Conservation (phyloP, 768 basidiomycete genomes). For the Amanita molliuscula region DNA sequence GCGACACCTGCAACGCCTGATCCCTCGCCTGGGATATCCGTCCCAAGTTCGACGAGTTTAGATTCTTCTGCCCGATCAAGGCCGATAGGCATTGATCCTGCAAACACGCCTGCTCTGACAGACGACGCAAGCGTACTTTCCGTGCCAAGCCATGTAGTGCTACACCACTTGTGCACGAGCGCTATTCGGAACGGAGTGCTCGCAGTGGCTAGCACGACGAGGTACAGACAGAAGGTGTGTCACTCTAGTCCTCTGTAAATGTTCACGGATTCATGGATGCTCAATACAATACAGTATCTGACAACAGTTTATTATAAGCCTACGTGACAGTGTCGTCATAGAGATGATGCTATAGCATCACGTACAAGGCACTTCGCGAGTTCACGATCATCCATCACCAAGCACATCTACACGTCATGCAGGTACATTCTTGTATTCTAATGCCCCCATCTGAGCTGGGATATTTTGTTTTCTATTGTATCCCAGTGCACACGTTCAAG, state of each 20-base stretch:
- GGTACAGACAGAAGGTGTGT: conserved; percentile 85
- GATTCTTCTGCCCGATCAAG: conserved; percentile 14
- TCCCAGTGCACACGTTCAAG: not conserved
- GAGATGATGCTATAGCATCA: conserved; percentile 5
- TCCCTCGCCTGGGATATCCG: not conserved
- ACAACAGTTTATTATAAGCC: conserved; percentile 9
- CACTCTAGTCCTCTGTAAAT: not conserved
- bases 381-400: not conserved
- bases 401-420: not conserved
- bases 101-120: conserved; percentile 36
- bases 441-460: not conserved
- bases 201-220: conserved; percentile 84
- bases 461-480: not conserved
- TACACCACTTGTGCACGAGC: conserved; percentile 92
- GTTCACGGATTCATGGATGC: not conserved
- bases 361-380: not conserved
- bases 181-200: conserved; percentile 91
- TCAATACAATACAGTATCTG: not conserved
- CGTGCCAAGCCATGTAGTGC: conserved; percentile 86
- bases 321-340: conserved; percentile 4
- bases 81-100: conserved; percentile 23
- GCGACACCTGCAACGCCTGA: conserved; percentile 5
- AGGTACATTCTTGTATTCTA: not conserved
- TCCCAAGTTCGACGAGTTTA: not conserved
- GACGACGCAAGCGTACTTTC: conserved; percentile 90